These are phyloP conservation scores for Mycothermus thermophilus DNA, from an alignment of 495 filamentous ascomycete species.

Conservation along the genomic window DNA sequence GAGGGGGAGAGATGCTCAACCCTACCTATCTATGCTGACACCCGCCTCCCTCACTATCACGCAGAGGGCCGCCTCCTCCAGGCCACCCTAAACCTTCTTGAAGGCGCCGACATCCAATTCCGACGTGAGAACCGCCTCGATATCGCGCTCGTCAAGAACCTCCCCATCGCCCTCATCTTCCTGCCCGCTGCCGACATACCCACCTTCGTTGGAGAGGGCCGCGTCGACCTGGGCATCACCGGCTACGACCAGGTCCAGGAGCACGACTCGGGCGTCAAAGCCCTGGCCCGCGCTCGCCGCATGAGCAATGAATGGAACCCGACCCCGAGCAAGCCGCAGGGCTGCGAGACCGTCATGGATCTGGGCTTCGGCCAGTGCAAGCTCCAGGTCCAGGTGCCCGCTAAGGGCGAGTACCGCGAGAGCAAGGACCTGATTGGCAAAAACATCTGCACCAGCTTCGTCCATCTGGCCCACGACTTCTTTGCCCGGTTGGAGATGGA, in stretches of 20 bases:
- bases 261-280: slow-evolving; percentile 62
- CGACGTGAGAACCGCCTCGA: slow-evolving; percentile 82
- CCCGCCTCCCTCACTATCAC: background rate
- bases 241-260: slow-evolving; percentile 86
- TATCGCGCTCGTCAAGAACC: slow-evolving; percentile 91
- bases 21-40: slow-evolving; percentile 1
- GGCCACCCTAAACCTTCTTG: slow-evolving; percentile 72
- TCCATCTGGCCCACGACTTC: slow-evolving; percentile 62
- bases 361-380: slow-evolving; percentile 83
- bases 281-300: slow-evolving; percentile 35
- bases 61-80: slow-evolving; percentile 84
- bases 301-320: slow-evolving; percentile 37
- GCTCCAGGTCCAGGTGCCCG: slow-evolving; percentile 88
- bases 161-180: slow-evolving; percentile 90
- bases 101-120: slow-evolving; percentile 93
- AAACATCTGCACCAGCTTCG: slow-evolving; percentile 92
- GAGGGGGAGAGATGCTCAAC: background rate
- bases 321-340: slow-evolving; percentile 29
- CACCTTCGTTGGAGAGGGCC: slow-evolving; percentile 87
- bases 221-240: slow-evolving; percentile 88
- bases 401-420: slow-evolving; percentile 57
- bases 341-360: slow-evolving; percentile 72
- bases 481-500: slow-evolving; percentile 60
- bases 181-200: slow-evolving; percentile 95
- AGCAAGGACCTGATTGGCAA: slow-evolving; percentile 76